Evolutionary conservation across 2,329 filamentous ascomycete genomes (phyloP), one percentile per base, ranked within the genome.

Genomic region (Phyllosticta citrichinensis): DNA sequence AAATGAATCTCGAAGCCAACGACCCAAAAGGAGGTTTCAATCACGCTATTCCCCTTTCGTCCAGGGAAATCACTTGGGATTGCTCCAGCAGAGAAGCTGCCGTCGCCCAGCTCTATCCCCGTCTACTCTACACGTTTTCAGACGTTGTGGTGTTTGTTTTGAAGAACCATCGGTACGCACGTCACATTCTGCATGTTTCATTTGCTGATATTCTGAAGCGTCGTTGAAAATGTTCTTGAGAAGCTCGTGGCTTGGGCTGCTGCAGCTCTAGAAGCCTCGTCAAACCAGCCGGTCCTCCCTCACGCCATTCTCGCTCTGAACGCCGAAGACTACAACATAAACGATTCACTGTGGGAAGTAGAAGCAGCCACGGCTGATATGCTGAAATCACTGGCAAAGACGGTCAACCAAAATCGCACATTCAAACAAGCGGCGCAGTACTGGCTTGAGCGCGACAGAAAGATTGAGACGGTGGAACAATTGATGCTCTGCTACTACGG

Each of bases 291-390:
- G 0, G 75, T 78, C 2, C 73, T 83, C 2, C 81, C 81, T 2
- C 79, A 82, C 65, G 80, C 78, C 5, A 76, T 84, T 58, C 79
- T 84, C 52, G 79, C 78, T 0, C 70, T 83, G 40, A 83, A 83
- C 65, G 76, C 74, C 1, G 72, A 75, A 0, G 74, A 79, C 9
- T 65, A 68, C 52, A 69, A 69, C 50, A 69, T 76, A 3, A 69
- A 76, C 35, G 68, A 70, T n/a, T 64, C 69, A 8, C 70, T 75
- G 54, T 82, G 79, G 79, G 73, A 80, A 63, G 64, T 73, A 2
- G 63, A 75, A 9, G 66, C 62, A 11, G 73, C 77, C 6, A 81
- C 79, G 1, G 63, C 69, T 40, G 63, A 68, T 59, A 67, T 80
- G 2, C 63, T 80, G 58, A 63, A 69, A 8, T 69, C 71, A 62